Evolutionary conservation across 1,139 yeast species (phyloP), one percentile per base, ranked within the genome.

Genomic region (Suhomyces yuchorum): DNA sequence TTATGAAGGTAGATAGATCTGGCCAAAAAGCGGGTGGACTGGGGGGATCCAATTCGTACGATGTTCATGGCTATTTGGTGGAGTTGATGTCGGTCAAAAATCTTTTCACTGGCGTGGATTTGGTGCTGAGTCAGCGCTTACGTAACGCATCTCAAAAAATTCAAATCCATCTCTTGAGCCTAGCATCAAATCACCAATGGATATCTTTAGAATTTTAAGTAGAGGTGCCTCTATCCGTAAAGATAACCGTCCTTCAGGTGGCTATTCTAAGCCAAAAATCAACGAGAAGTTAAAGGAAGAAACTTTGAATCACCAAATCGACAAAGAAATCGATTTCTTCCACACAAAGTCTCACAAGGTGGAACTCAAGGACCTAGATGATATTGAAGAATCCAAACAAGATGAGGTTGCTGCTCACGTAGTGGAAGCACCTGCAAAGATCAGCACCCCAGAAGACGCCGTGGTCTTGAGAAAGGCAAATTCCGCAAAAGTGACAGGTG

Each of bases 141-240:
- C 40, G 41, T 43, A 40, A 43, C 12, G 34, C 37, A 42, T 32
- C 46, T 28, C 44, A 33, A 26, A 32, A 41, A 30, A 19, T 33
- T 23, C 40, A 37, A 6, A 32, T 32, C 24, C 30, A 37, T 19
- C 12, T 9, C 20, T 23, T 24, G 15, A n/a, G 28, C 11, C 22
- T 22, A 20, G n/a, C 18, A 15, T 28, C 26, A 7, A 26, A 12
- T 14, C 26, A 3, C 14, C 20, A 17, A 92, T 93, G 99, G 99
- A 93, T 71, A 86, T 92, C 55, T 92, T 93, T 65, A 77, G 90
- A 59, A 84, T 93, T 3, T 77, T 93, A 43, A 77, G 91, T 1
- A 75, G 97, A 62, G 98, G 98, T 18, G 96, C 97, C 0, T 77
- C 84, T 19, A 71, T 92, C 46, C 84, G 82, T 62, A 83, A 84